Base-by-base conservation (phyloP, 208 protist genomes). In the Crithidia mellificae region DNA sequence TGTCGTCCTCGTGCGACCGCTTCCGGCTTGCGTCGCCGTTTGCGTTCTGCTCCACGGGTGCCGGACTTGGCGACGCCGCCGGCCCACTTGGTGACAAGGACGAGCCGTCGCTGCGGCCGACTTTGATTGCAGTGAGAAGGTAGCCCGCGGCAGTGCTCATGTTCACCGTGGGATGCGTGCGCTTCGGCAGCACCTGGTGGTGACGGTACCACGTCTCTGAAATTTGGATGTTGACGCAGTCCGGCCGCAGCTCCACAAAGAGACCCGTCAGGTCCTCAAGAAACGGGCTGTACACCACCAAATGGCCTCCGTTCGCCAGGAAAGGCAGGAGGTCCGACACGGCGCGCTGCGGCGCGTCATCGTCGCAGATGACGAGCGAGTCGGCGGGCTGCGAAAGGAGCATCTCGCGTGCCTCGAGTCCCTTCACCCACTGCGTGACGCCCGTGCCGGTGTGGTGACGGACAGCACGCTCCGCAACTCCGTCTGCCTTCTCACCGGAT, bases 201-300 rank as follows among this genome's bases (percentile, higher is more conserved):
- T 96, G 85, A 17, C 96, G 83, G 75, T 92, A 96, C 92, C 92
- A 98, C 49, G 92, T 97, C 68, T 98, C 94, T 2, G 77, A 89
- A 44, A 98, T 85, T 50, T 83, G 79, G 32, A 97, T 77, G 66
- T 97, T 95, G 2, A 94, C 80, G 63, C 85, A 92, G 24, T 91
- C 74, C 24, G 59, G 69, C 19, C 88, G 83, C 36, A 98, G 69
- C 54, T 59, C 66, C 22, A 58, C 27, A 54, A n/a, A 96, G 22
- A 94, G 69, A 0, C 38, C 56, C 0, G 81, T 87, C 25, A 96
- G 69, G 41, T 95, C 86, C 51, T 94, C 85, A 11, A 94, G 76
- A 52, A 88, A 97, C 0, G 84, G 83, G 66, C 90, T 95, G 80
- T 93, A 94, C 36, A 96, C 84, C 25, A 94, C 91, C 32, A 97